Conservation (phyloP, 805 yeast species). For the Saccharomycopsis selenospora region DNA sequence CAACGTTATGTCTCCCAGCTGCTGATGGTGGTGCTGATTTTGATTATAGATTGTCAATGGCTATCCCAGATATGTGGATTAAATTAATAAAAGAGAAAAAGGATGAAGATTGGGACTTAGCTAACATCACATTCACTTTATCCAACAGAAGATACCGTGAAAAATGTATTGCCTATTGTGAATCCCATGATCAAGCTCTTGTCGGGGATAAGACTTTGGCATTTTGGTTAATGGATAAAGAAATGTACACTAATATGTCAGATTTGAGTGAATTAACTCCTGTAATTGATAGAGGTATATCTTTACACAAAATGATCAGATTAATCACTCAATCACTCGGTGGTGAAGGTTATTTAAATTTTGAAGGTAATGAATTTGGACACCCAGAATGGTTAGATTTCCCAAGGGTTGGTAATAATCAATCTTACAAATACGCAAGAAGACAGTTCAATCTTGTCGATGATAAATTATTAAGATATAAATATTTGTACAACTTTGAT, state of each 20-base stretch:
- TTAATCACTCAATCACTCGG: conserved; percentile 85
- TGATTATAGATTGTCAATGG: conserved; percentile 92
- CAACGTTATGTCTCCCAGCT: conserved; percentile 79
- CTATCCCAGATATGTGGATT: conserved; percentile 99
- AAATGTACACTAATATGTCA: conserved; percentile 96
- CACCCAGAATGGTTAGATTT: conserved; percentile 99
- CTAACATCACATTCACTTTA: conserved; percentile 67
- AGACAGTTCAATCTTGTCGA: conserved; percentile 86
- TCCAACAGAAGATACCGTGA: conserved; percentile 86
- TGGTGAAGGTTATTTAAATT: conserved; percentile 93
- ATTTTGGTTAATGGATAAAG: conserved; percentile 97
- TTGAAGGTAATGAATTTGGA: conserved; percentile 97
- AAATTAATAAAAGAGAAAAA: conserved; percentile 73
- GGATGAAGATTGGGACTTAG: conserved; percentile 92
- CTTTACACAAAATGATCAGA: conserved; percentile 87
- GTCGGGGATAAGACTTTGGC: conserved; percentile 97
- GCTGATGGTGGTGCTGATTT: conserved; percentile 83
- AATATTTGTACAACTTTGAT: conserved; percentile 75
- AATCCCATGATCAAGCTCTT: conserved; percentile 94
- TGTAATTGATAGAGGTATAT: conserved; percentile 79
- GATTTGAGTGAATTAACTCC: conserved; percentile 64
- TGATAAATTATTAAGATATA: conserved; percentile 75
- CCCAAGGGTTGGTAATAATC: conserved; percentile 83
- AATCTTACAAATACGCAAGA: conserved; percentile 89
- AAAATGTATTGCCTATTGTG: conserved; percentile 85